Conservation (phyloP, 2,329 filamentous ascomycete species). For the Stachybotrys chartarum region DNA sequence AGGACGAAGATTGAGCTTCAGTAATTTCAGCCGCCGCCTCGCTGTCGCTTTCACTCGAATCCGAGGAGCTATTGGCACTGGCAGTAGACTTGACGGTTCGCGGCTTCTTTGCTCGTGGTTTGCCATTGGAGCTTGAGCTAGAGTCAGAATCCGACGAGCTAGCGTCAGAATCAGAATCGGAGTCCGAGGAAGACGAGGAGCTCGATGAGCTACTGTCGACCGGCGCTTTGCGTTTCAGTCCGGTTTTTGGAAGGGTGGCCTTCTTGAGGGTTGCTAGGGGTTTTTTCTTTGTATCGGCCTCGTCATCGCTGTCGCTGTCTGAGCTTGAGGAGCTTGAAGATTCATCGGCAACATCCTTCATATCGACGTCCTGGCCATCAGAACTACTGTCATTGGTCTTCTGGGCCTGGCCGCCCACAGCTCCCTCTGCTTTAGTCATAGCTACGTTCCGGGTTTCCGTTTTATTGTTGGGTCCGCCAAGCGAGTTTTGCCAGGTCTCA, state of each 20-base stretch:
- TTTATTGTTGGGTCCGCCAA: background rate
- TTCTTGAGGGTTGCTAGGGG: conserved; percentile 10
- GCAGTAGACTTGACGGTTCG: conserved; percentile 23
- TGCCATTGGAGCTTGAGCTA: conserved; percentile 37
- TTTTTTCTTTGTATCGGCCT: conserved; percentile 7
- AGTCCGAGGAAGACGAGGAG: conserved; percentile 13
- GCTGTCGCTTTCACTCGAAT: no score
- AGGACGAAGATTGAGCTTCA: background rate
- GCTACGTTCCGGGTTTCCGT: conserved; percentile 10
- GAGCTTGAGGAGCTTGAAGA: conserved; percentile 22
- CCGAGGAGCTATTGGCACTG: conserved; percentile 6
- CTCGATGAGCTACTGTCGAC: conserved; percentile 19
- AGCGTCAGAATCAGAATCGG: conserved; percentile 26
- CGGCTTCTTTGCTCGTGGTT: conserved; percentile 46
- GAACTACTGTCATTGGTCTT: conserved; percentile 14
- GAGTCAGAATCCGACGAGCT: conserved; percentile 17
- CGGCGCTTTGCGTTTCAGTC: conserved; percentile 33
- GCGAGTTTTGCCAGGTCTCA: conserved; percentile 33
- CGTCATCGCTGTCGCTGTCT: conserved; percentile 14
- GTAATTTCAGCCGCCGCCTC: background rate
- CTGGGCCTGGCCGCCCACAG: no score
- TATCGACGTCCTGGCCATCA: conserved; percentile 34
- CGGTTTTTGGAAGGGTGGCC: conserved; percentile 13
- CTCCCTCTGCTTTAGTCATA: no score
- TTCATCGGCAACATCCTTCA: conserved; percentile 30